Conservation (phyloP, 306 rosid species). For the Medicago ruthenica region DNA sequence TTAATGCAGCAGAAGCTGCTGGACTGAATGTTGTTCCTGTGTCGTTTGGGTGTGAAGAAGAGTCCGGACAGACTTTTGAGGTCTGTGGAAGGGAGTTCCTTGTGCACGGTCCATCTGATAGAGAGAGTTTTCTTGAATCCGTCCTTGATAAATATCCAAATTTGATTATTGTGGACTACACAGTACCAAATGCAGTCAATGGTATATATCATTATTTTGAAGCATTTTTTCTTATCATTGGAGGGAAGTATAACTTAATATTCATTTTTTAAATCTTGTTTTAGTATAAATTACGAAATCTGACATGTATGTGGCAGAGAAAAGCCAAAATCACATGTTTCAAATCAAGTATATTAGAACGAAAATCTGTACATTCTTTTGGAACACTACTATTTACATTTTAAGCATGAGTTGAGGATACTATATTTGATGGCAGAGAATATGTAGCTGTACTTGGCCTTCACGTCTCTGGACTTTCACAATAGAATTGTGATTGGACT, state of each 20-base stretch:
- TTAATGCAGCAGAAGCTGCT: constrained; percentile 82
- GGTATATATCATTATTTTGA: constrained; percentile 52
- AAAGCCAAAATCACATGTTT: too few species aligned
- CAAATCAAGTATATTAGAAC: constrained; percentile 1
- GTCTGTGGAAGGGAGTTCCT: constrained; percentile 68
- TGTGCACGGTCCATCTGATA: constrained; percentile 79
- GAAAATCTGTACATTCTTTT: neutral
- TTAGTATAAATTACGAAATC: constrained; percentile 8
- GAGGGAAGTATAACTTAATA: neutral
- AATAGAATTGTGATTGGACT: constrained; percentile 15
- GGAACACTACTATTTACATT: neutral
- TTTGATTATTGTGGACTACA: constrained; percentile 88
- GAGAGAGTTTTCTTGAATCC: constrained; percentile 69
- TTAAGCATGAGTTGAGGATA: constrained; percentile 24
- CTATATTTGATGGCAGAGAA: constrained; percentile 13
- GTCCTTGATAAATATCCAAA: constrained; percentile 64
- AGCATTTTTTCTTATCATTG: constrained; percentile 1
- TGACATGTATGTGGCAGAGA: too few species aligned
- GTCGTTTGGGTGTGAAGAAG: constrained; percentile 78
- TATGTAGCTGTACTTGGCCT: constrained; percentile 22
- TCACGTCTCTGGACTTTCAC: constrained; percentile 2
- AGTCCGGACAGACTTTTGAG: constrained; percentile 69
- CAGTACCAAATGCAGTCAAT: constrained; percentile 84
- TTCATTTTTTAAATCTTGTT: neutral
- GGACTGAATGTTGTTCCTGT: constrained; percentile 80